These are phyloP conservation scores for Sherardia arvensis DNA, from an alignment of 257 asterid species.

Conservation along the genomic window DNA sequence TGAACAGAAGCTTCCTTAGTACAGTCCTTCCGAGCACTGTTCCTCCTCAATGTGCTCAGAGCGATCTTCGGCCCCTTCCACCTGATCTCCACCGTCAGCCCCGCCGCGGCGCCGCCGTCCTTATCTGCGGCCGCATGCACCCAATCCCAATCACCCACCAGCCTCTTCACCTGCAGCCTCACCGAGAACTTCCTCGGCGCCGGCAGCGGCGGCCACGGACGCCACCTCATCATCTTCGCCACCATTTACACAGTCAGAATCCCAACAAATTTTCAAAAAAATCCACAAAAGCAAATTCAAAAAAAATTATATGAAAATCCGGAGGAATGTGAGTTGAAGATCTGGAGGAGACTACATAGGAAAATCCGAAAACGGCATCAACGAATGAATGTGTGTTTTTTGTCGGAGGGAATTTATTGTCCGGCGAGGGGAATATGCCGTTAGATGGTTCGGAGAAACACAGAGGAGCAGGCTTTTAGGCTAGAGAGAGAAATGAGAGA, in stretches of 20 bases:
- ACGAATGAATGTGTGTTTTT: not conserved
- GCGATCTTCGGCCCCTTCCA: constrained; percentile 47
- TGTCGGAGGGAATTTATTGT: constrained; percentile 5
- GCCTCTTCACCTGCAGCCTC: constrained; percentile 39
- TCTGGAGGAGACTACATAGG: constrained; percentile 24
- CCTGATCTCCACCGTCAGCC: constrained; percentile 45
- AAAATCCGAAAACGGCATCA: not conserved
- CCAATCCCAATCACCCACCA: constrained; percentile 32
- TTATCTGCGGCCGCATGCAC: constrained; percentile 45
- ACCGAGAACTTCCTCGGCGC: constrained; percentile 59
- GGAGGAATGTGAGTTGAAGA: constrained; percentile 13
- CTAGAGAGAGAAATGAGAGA: not conserved
- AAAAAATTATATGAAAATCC: too few species aligned
- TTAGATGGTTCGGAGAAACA: constrained; percentile 12
- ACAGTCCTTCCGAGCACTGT: constrained; percentile 42
- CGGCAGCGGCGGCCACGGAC: constrained; percentile 97
- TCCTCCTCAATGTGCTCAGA: constrained; percentile 43
- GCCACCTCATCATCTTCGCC: constrained; percentile 91
- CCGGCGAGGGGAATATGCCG: constrained; percentile 23
- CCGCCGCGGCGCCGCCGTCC: constrained; percentile 30
- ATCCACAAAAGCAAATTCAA: not conserved
- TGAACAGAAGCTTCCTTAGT: constrained; percentile 44
- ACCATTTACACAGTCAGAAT: constrained; percentile 27
- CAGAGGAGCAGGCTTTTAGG: not conserved
- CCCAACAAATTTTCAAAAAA: not conserved